Evolutionary conservation across 352 stramenopile genomes (phyloP).

Genomic region (Pelagophyceae sp.): DNA sequence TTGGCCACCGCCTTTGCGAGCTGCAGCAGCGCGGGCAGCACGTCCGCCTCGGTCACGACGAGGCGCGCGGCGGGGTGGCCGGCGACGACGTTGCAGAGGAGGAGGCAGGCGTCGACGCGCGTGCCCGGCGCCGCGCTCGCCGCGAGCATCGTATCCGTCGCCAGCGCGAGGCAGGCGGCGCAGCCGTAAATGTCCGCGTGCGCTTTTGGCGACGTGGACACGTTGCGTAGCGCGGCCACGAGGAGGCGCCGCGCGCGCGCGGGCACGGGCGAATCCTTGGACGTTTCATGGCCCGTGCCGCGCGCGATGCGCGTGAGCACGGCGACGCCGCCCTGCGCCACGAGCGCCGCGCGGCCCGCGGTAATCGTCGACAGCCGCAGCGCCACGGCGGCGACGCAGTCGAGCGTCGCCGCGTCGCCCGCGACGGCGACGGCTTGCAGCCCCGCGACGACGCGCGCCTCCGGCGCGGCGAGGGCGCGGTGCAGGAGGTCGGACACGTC

Average conservation of each 20-base stretch:
- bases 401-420: slow-evolving; percentile 31
- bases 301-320: neutral
- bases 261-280: neutral
- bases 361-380: slow-evolving; percentile 28
- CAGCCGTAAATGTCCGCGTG: neutral
- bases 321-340: slow-evolving; percentile 8
- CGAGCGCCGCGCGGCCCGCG: slow-evolving; percentile 25
- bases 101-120: slow-evolving; percentile 22
- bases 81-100: slow-evolving; percentile 29
- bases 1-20: slow-evolving; percentile 14
- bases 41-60: slow-evolving; percentile 14
- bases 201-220: neutral
- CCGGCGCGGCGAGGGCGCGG: slow-evolving; percentile 18
- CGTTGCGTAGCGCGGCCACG: neutral
- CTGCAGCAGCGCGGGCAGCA: slow-evolving; percentile 20
- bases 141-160: slow-evolving; percentile 12
- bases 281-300: neutral
- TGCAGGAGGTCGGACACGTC: slow-evolving; percentile 21
- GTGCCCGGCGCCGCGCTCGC: slow-evolving; percentile 17
- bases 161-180: neutral
- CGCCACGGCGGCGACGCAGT: slow-evolving; percentile 28
- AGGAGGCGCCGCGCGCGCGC: neutral
- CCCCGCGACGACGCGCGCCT: slow-evolving; percentile 25
- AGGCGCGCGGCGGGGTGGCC: slow-evolving; percentile 1
- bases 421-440: slow-evolving; percentile 29